These are phyloP conservation scores for Cucumis melo DNA, from an alignment of 306 rosid genomes.

Conservation along the genomic window DNA sequence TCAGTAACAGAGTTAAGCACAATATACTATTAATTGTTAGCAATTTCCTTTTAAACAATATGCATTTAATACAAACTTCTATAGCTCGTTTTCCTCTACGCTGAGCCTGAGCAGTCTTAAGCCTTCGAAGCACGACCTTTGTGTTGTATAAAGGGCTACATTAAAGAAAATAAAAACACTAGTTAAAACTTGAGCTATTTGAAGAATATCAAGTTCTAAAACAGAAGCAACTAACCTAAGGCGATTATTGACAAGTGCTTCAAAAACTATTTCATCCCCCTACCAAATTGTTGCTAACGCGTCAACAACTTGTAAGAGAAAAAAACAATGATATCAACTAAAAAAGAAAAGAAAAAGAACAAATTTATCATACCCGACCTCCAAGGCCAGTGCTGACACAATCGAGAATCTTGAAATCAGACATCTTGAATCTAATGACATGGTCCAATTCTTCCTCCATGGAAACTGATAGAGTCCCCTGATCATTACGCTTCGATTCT, in stretches of 20 bases:
- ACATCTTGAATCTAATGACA: slow-evolving; percentile 64
- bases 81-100: slow-evolving; percentile 90
- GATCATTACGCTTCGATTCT: slow-evolving; percentile 31
- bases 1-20: slow-evolving; percentile 8
- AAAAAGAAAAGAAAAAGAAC: slow-evolving; percentile 1
- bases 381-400: slow-evolving; percentile 72
- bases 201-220: slow-evolving; percentile 8
- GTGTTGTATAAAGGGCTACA: slow-evolving; percentile 73
- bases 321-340: background rate
- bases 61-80: slow-evolving; percentile 40
- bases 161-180: slow-evolving; percentile 5
- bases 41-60: background rate
- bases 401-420: slow-evolving; percentile 60
- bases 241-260: slow-evolving; percentile 52
- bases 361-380: slow-evolving; percentile 67
- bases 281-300: slow-evolving; percentile 25
- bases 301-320: slow-evolving; percentile 4
- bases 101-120: slow-evolving; percentile 72
- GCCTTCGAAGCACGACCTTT: slow-evolving; percentile 76
- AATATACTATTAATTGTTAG: background rate
- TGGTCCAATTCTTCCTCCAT: slow-evolving; percentile 74
- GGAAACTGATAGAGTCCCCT: slow-evolving; percentile 15
- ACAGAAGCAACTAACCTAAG: slow-evolving; percentile 48
- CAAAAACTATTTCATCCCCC: slow-evolving; percentile 76
- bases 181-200: slow-evolving; percentile 13